phyloP scores from a whole-genome alignment of 495 filamentous ascomycete species.

The Opeltia flavorubescens region DNA sequence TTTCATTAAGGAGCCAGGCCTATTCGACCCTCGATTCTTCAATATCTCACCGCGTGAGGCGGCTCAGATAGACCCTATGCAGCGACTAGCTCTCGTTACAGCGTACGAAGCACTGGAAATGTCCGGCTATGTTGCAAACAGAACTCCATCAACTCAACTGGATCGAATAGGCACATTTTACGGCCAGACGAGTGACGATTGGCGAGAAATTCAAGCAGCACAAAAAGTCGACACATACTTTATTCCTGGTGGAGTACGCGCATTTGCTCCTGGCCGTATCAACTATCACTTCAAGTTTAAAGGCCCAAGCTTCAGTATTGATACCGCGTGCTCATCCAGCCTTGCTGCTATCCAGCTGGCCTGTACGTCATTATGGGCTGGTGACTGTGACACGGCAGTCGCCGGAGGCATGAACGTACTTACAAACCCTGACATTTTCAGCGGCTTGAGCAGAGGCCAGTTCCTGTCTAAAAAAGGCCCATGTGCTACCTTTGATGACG shows the following conservation, averaged over 20 bases:
- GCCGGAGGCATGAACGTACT: constrained; percentile 68
- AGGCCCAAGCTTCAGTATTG: constrained; percentile 57
- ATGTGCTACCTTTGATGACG: constrained; percentile 68
- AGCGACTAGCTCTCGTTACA: constrained; percentile 54
- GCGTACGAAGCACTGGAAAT: constrained; percentile 71
- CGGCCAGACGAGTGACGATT: constrained; percentile 82
- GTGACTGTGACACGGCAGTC: constrained; percentile 70
- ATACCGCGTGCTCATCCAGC: constrained; percentile 66
- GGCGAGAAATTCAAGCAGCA: constrained; percentile 44
- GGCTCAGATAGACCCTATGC: constrained; percentile 60
- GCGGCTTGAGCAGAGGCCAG: constrained; percentile 66
- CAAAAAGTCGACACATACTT: constrained; percentile 9
- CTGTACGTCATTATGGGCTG: constrained; percentile 59
- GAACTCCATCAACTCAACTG: constrained; percentile 64
- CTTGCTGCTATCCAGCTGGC: constrained; percentile 55
- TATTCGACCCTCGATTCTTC: constrained; percentile 42
- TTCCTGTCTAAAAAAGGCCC: constrained; percentile 56
- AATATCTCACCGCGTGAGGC: constrained; percentile 38
- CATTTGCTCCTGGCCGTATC: constrained; percentile 9
- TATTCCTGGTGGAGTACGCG: constrained; percentile 23
- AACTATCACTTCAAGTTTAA: constrained; percentile 56
- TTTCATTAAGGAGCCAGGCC: constrained; percentile 29
- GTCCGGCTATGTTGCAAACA: constrained; percentile 63
- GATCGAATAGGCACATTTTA: constrained; percentile 81
- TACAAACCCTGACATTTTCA: constrained; percentile 71